Evolutionary conservation across 805 yeast genomes (phyloP), one percentile per base, ranked within the genome.

Genomic region (Nakazawaea ernobii): DNA sequence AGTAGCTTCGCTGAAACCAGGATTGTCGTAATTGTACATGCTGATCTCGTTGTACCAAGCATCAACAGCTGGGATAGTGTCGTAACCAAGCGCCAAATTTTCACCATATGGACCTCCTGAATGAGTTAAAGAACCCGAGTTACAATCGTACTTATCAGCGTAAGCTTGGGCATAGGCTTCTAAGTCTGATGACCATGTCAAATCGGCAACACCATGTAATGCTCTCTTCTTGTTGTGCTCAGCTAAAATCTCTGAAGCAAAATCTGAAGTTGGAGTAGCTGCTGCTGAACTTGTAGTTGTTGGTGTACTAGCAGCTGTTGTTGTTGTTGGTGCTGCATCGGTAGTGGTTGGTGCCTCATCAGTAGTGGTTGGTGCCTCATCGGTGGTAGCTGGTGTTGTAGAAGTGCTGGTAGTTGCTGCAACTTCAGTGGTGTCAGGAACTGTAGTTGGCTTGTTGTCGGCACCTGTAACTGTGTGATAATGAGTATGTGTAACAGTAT

Each of bases 21-120:
- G 79, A 43, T 74, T 63, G 41, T 64, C 59, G 66, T 63, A 84
- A 63, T 77, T 67, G 66, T 84, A 86, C 45, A 61, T 50, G 9
- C 57, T 48, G 53, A 82, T 84, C 68, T 86, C 92, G 50, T 69
- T 63, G 65, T 85, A 85, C 94, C 94, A 86, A 37, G 84, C 80
- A 51, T 82, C 83, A 35, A 84, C 85, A 28, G 71, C 59, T 29
- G 77, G 80, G 10, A 72, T 62, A 54, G 74, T 74, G 57, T 73
- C 54, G 64, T 73, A 83, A 51, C 89, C 92, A 36, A 80, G 75
- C 14, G 90, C 91, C 54, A 86, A 71, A 67, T 86, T 86, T 62
- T 86, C 92, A 67, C 94, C 94, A 61, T 82, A 82, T 17, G 72
- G 70, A 33, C 86, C 82, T 33, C 73, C 70, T 17, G 89, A 80